Conservation (phyloP, 352 stramenopile species). For the Phytophthora tentaculata region DNA sequence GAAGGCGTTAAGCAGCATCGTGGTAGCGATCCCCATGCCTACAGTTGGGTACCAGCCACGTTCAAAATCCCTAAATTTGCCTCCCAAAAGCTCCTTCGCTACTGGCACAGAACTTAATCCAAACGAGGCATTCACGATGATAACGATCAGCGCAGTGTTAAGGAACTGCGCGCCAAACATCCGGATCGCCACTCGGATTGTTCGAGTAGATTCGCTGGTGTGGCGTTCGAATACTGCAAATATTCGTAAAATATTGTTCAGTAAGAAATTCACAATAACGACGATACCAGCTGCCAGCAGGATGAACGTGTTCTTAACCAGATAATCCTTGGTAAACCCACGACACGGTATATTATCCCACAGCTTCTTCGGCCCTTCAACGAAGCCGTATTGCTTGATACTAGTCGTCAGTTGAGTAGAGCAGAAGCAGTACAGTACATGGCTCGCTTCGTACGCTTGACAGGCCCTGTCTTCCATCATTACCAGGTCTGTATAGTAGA, state of each 20-base stretch:
- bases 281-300: slow-evolving; percentile 46
- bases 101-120: slow-evolving; percentile 36
- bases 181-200: slow-evolving; percentile 47
- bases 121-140: slow-evolving; percentile 60
- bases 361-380: slow-evolving; percentile 41
- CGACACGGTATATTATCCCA: slow-evolving; percentile 48
- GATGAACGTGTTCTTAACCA: slow-evolving; percentile 56
- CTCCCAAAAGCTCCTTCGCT: slow-evolving; percentile 43
- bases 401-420: slow-evolving; percentile 32
- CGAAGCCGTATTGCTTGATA: slow-evolving; percentile 41
- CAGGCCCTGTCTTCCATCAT: slow-evolving; percentile 25
- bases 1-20: slow-evolving; percentile 62
- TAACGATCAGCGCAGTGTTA: slow-evolving; percentile 63
- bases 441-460: slow-evolving; percentile 40
- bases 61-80: slow-evolving; percentile 58
- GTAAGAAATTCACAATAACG: slow-evolving; percentile 55
- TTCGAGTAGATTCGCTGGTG: slow-evolving; percentile 56
- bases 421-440: slow-evolving; percentile 60
- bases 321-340: slow-evolving; percentile 51
- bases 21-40: slow-evolving; percentile 57
- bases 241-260: slow-evolving; percentile 49
- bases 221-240: slow-evolving; percentile 60
- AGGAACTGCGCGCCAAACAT: slow-evolving; percentile 65
- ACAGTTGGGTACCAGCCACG: slow-evolving; percentile 63
- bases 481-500: slow-evolving; percentile 45